A percentile compares a stretch with the other conserved stretches of the same genome.
Conservation (phyloP, 345 rosid species). For the Salix arbutifolia region DNA sequence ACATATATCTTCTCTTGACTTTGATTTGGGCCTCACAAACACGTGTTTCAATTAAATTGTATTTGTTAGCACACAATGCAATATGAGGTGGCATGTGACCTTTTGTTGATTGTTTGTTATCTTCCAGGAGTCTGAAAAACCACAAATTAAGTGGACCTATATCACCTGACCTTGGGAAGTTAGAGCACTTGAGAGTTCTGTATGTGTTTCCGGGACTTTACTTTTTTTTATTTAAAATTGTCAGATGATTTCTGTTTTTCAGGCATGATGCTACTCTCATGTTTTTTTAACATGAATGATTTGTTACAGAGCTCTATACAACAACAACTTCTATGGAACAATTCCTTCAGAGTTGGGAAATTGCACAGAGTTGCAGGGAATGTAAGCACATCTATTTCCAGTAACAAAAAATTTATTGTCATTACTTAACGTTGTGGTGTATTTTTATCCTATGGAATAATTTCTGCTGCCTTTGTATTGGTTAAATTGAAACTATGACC, state of each 20-base stretch:
- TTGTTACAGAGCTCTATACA: slow-evolving; percentile 64
- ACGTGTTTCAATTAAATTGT: neutral
- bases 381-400: slow-evolving; percentile 46
- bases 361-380: slow-evolving; percentile 69
- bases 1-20: neutral
- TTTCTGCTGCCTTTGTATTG: neutral
- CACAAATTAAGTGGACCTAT: slow-evolving; percentile 77
- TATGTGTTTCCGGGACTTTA: slow-evolving; percentile 37
- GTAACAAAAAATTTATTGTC: neutral
- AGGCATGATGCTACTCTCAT: slow-evolving; percentile 11
- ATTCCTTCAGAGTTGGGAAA: slow-evolving; percentile 85
- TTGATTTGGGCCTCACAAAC: neutral
- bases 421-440: neutral
- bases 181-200: slow-evolving; percentile 66
- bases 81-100: neutral
- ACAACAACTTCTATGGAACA: slow-evolving; percentile 72
- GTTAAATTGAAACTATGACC: neutral
- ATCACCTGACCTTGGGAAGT: slow-evolving; percentile 81
- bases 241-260: slow-evolving; percentile 2
- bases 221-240: slow-evolving; percentile 10
- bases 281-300: slow-evolving; percentile 20
- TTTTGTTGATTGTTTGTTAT: slow-evolving; percentile 3
- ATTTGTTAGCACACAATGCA: neutral
- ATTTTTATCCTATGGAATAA: neutral
- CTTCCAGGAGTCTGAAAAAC: slow-evolving; percentile 69